Percentiles rank a stretch among this genome's conserved stretches.
These are phyloP conservation scores for Wallacemonas sp. DNA, from an alignment of 208 protist genomes.

Conservation along the genomic window DNA sequence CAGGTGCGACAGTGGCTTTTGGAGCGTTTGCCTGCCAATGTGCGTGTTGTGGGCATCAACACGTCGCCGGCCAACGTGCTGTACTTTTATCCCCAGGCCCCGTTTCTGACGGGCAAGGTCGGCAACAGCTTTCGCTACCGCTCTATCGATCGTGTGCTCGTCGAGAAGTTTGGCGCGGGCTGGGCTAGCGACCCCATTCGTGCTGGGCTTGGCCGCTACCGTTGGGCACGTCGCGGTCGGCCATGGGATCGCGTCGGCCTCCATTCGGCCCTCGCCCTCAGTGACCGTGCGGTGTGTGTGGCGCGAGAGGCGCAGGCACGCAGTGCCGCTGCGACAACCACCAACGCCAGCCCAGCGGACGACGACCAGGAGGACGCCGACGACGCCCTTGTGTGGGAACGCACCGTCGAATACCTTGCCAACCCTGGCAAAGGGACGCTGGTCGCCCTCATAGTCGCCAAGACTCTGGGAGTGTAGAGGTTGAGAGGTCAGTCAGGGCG, in stretches of 20 bases:
- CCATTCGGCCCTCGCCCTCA: constrained; percentile 18
- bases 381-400: constrained; percentile 54
- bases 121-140: constrained; percentile 75
- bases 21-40: constrained; percentile 46
- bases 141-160: constrained; percentile 48
- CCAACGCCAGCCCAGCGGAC: not conserved
- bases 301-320: constrained; percentile 7
- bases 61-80: constrained; percentile 48
- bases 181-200: constrained; percentile 32
- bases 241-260: constrained; percentile 27
- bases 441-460: constrained; percentile 42
- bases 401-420: constrained; percentile 66
- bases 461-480: constrained; percentile 46
- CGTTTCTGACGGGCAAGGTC: constrained; percentile 62
- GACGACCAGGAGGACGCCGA: constrained; percentile 23
- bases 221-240: constrained; percentile 14
- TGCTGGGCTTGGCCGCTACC: constrained; percentile 7
- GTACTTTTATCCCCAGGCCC: constrained; percentile 73
- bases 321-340: not conserved
- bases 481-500: no score
- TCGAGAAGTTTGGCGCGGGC: constrained; percentile 28
- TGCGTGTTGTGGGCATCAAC: constrained; percentile 77
- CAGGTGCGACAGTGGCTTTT: constrained; percentile 52
- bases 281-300: constrained; percentile 8
- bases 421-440: constrained; percentile 49